Evolutionary conservation across 805 yeast species (phyloP).

Genomic region (Hanseniaspora thailandica): DNA sequence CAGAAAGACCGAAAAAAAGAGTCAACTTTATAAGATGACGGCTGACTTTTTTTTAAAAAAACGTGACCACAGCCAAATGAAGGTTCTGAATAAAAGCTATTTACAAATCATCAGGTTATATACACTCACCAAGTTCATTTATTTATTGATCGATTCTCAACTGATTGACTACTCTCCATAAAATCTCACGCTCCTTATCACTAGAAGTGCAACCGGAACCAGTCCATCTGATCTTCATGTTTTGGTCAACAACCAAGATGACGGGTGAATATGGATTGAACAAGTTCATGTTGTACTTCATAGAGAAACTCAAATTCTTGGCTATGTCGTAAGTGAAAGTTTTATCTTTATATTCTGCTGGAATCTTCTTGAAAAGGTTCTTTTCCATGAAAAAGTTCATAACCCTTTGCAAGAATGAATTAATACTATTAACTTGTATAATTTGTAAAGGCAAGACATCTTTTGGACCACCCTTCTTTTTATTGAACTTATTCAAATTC

Average conservation of each 20-base stretch:
- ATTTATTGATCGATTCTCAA: conserved; percentile 37
- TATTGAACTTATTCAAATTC: background rate
- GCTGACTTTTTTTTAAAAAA: too few relatives aligned
- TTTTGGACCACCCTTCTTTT: background rate
- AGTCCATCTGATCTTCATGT: conserved; percentile 78
- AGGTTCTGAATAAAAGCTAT: background rate
- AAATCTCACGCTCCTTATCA: conserved; percentile 43
- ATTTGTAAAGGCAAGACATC: conserved; percentile 1
- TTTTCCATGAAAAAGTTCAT: conserved; percentile 30
- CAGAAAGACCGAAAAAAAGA: background rate
- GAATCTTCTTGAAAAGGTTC: conserved; percentile 35
- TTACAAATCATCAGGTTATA: background rate
- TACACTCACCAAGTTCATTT: background rate
- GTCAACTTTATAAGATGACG: too few relatives aligned
- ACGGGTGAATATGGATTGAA: conserved; percentile 76
- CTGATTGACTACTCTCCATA: conserved; percentile 58
- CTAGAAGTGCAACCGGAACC: conserved; percentile 69
- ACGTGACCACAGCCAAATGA: background rate
- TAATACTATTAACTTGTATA: conserved; percentile 8
- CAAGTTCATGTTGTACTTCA: conserved; percentile 49
- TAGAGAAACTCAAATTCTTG: conserved; percentile 40
- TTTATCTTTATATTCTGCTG: conserved; percentile 39
- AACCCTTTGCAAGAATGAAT: background rate
- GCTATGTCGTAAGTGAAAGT: conserved; percentile 56
- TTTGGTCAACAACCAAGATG: conserved; percentile 61